Evolutionary conservation across 2,329 filamentous ascomycete genomes (phyloP).

Genomic region (Neurospora sp.): DNA sequence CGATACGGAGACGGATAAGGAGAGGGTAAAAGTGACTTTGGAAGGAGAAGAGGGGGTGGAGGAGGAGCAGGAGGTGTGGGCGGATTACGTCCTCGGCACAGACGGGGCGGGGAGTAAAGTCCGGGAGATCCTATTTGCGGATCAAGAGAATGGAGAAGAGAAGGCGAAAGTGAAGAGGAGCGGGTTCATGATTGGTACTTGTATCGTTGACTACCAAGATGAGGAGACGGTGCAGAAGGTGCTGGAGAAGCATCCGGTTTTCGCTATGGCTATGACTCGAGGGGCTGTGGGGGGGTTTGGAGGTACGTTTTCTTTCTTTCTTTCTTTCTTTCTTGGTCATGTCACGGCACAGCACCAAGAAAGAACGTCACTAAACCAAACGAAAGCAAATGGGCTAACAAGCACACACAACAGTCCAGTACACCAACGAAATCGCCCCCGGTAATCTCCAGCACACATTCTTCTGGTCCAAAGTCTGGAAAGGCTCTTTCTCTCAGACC

Average conservation of each 20-base stretch:
- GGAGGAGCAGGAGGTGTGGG: neutral
- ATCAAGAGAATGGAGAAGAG: conserved; percentile 7
- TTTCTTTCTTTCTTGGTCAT: neutral
- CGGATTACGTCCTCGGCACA: conserved; percentile 23
- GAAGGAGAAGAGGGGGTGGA: conserved; percentile 3
- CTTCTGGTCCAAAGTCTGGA: conserved; percentile 28
- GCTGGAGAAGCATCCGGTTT: conserved; percentile 22
- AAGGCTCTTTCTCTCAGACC: conserved; percentile 7
- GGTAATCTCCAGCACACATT: conserved; percentile 6
- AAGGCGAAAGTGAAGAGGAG: conserved; percentile 15
- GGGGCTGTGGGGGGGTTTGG: conserved; percentile 20
- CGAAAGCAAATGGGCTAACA: neutral
- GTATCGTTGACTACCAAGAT: conserved; percentile 15
- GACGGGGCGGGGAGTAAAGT: conserved; percentile 24
- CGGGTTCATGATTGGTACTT: conserved; percentile 23
- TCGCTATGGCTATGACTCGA: conserved; percentile 22
- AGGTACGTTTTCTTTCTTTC: conserved; percentile 15
- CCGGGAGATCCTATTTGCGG: conserved; percentile 20
- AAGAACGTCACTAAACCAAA: conserved; percentile 14
- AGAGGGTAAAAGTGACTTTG: neutral
- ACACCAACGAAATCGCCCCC: neutral
- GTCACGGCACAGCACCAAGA: conserved; percentile 11
- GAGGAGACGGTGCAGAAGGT: conserved; percentile 20
- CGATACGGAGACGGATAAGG: neutral
- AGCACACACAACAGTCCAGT: neutral